These are phyloP conservation scores for Russula sp. DNA, from an alignment of 768 basidiomycete genomes.

Conservation along the genomic window DNA sequence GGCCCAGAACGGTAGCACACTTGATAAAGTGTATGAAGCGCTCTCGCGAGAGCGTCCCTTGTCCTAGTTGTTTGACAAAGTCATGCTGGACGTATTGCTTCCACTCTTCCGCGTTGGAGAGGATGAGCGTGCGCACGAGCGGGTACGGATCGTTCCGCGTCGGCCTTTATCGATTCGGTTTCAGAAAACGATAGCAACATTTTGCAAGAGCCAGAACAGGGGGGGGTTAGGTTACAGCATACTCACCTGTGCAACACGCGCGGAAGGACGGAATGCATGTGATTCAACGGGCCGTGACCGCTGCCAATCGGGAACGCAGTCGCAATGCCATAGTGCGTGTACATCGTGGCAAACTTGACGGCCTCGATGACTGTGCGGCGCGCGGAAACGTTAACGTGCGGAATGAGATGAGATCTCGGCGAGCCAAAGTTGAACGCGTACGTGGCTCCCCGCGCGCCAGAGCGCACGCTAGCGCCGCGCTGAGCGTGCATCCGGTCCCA, in stretches of 20 bases:
- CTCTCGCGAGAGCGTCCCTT: constrained; percentile 57
- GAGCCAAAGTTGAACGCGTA: constrained; percentile 26
- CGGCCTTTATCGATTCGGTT: constrained; percentile 30
- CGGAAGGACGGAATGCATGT: constrained; percentile 53
- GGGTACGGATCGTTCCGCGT: constrained; percentile 59
- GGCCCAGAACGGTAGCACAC: constrained; percentile 33
- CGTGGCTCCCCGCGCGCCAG: constrained; percentile 45
- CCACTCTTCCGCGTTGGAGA: constrained; percentile 50
- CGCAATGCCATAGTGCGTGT: constrained; percentile 68
- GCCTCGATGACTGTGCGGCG: constrained; percentile 46
- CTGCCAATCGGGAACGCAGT: constrained; percentile 59
- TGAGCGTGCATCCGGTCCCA: constrained; percentile 91
- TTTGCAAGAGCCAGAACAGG: not conserved
- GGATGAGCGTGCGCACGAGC: constrained; percentile 57
- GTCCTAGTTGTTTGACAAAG: constrained; percentile 70
- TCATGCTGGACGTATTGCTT: constrained; percentile 73
- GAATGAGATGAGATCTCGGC: not conserved
- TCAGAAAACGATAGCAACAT: not conserved
- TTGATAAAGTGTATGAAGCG: constrained; percentile 81
- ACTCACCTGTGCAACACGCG: constrained; percentile 51
- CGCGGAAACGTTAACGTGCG: not conserved
- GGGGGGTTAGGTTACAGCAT: not conserved
- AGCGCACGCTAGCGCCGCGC: constrained; percentile 66
- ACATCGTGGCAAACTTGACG: constrained; percentile 51
- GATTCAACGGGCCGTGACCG: constrained; percentile 84